Percentiles rank a stretch among this genome's conserved stretches.
Evolutionary conservation across 2,329 filamentous ascomycete genomes (phyloP).

Genomic region (Botrytis deweyae): DNA sequence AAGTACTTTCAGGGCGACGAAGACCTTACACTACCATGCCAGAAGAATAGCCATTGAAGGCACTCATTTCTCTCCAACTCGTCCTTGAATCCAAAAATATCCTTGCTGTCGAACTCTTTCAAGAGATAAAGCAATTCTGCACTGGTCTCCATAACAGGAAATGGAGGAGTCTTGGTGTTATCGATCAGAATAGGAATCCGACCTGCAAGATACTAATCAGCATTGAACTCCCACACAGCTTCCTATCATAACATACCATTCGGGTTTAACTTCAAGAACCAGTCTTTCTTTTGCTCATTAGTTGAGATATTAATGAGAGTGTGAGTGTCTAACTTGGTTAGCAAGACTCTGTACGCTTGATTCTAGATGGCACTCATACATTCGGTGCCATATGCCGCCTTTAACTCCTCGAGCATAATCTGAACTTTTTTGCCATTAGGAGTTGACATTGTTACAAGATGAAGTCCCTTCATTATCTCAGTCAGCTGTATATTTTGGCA

Average conservation of each 20-base stretch:
- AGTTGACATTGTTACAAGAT: constrained; percentile 51
- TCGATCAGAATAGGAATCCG: constrained; percentile 53
- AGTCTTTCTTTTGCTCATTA: constrained; percentile 57
- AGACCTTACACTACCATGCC: constrained; percentile 46
- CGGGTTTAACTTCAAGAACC: constrained; percentile 50
- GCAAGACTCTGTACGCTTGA: neutral
- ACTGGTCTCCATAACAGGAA: constrained; percentile 53
- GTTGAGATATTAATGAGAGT: constrained; percentile 35
- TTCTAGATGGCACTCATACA: constrained; percentile 41
- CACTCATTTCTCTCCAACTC: constrained; percentile 49
- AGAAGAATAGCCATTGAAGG: constrained; percentile 56
- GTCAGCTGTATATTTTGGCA: neutral
- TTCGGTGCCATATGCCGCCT: constrained; percentile 49
- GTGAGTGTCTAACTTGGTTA: constrained; percentile 22
- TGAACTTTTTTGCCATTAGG: constrained; percentile 54
- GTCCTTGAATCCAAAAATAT: constrained; percentile 53
- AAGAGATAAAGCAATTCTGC: constrained; percentile 54
- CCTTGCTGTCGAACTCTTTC: constrained; percentile 47
- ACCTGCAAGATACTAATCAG: constrained; percentile 25
- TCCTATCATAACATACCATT: constrained; percentile 39
- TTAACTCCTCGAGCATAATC: constrained; percentile 56
- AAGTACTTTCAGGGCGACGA: neutral
- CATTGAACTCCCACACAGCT: neutral
- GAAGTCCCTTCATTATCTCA: constrained; percentile 43
- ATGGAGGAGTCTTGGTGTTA: constrained; percentile 49